Evolutionary conservation across 441 rosid species (phyloP).

Genomic region (Flueggea neowawraea): DNA sequence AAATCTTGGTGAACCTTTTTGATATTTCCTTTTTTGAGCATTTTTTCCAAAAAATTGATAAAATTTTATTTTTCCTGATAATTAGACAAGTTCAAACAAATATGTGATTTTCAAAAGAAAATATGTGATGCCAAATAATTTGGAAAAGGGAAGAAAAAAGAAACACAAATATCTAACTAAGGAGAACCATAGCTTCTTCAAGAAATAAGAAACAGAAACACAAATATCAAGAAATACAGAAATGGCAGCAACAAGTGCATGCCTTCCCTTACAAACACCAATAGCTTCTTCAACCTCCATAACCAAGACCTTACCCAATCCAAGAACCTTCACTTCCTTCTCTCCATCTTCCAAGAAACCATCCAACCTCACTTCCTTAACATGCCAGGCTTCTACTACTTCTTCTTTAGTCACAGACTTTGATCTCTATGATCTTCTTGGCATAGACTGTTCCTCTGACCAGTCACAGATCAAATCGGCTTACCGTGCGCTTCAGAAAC

Average conservation of each 20-base stretch:
- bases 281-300: conserved; percentile 20
- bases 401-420: conserved; percentile 46
- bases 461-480: conserved; percentile 69
- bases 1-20: too few species aligned
- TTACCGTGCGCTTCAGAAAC: conserved; percentile 67
- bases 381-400: conserved; percentile 27
- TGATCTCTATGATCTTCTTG: conserved; percentile 80
- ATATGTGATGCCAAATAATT: too few species aligned
- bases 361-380: conserved; percentile 3
- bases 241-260: conserved; percentile 26
- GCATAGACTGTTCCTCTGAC: conserved; percentile 53
- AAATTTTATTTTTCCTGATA: too few species aligned
- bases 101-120: too few species aligned
- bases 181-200: neutral
- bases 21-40: too few species aligned
- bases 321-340: conserved; percentile 11
- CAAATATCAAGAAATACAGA: neutral
- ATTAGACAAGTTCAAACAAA: too few species aligned
- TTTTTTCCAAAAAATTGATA: too few species aligned
- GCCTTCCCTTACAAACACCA: conserved; percentile 33
- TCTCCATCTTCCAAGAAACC: conserved; percentile 22
- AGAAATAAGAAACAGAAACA: neutral
- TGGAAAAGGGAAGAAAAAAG: too few species aligned
- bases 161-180: neutral
- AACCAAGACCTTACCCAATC: conserved; percentile 14